phyloP scores from a whole-genome alignment of 805 yeast species.

The Ogataea saltuana region DNA sequence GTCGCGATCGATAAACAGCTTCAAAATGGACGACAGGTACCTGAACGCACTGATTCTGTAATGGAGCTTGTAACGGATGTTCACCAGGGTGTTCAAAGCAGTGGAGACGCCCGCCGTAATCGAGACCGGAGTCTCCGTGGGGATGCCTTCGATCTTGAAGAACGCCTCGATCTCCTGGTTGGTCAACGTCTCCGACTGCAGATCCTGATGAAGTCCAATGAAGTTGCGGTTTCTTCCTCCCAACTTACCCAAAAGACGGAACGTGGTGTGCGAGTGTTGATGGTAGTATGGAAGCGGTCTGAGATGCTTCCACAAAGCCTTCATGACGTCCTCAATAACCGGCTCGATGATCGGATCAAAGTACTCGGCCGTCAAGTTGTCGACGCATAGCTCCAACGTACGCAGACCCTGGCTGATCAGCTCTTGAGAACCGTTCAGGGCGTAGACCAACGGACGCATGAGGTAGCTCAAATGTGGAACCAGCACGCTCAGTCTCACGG shows the following conservation, averaged over 20 bases:
- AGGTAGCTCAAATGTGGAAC: conserved; percentile 89
- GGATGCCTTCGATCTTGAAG: conserved; percentile 70
- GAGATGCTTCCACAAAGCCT: conserved; percentile 86
- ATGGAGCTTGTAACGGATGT: conserved; percentile 58
- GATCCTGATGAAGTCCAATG: conserved; percentile 70
- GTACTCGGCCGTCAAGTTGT: conserved; percentile 92
- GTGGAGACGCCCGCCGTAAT: conserved; percentile 81
- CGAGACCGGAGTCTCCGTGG: conserved; percentile 63
- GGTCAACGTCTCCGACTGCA: conserved; percentile 50
- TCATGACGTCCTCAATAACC: conserved; percentile 90
- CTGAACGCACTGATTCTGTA: conserved; percentile 78
- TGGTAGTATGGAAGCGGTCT: conserved; percentile 93
- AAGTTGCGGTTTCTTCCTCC: conserved; percentile 95
- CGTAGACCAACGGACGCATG: conserved; percentile 89
- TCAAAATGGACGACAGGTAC: conserved; percentile 64
- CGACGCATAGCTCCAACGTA: conserved; percentile 93
- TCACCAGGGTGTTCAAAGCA: conserved; percentile 75
- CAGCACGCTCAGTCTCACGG: conserved; percentile 87
- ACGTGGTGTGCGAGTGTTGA: conserved; percentile 92
- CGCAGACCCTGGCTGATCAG: conserved; percentile 92
- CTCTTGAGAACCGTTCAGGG: conserved; percentile 87
- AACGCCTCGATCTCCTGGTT: conserved; percentile 71
- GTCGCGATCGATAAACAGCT: conserved; percentile 62
- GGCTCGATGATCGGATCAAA: conserved; percentile 98
- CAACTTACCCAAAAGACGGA: conserved; percentile 87